Evolutionary conservation across 2,329 filamentous ascomycete genomes (phyloP).

Genomic region (Ramularia endophylla): DNA sequence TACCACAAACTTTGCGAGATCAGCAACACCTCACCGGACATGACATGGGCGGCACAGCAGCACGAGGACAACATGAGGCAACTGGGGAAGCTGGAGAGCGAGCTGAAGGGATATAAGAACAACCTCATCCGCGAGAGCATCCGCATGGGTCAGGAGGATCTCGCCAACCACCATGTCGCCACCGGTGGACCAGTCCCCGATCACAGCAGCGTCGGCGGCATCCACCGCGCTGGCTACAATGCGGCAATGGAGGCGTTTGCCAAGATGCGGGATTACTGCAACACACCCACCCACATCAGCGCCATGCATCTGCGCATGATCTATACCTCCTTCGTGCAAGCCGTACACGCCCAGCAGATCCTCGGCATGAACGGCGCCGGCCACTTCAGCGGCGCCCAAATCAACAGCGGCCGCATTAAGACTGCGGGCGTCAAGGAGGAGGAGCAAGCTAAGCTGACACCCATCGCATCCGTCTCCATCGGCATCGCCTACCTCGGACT

Average conservation of each 20-base stretch:
- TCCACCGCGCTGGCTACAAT: conserved; percentile 47
- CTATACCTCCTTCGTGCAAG: conserved; percentile 72
- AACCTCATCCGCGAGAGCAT: conserved; percentile 98
- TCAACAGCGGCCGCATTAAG: conserved; percentile 49
- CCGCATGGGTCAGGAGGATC: conserved; percentile 82
- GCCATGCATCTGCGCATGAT: conserved; percentile 77
- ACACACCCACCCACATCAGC: conserved; percentile 72
- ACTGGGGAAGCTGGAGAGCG: conserved; percentile 69
- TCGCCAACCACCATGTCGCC: conserved; percentile 75
- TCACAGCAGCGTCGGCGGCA: conserved; percentile 15
- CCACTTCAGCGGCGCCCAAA: conserved; percentile 54
- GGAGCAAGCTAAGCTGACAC: conserved; percentile 51
- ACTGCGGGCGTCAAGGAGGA: conserved; percentile 45
- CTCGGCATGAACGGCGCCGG: conserved; percentile 10
- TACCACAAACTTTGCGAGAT: conserved; percentile 68
- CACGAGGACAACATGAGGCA: conserved; percentile 63
- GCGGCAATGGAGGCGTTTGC: conserved; percentile 71
- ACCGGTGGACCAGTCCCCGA: conserved; percentile 52
- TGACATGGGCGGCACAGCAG: conserved; percentile 66
- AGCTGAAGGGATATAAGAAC: conserved; percentile 90
- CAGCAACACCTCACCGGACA: conserved; percentile 60
- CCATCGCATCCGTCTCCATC: conserved; percentile 60
- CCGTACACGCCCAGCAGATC: conserved; percentile 46
- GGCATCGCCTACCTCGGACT: conserved; percentile 57
- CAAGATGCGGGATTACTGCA: conserved; percentile 88